Base-by-base conservation (phyloP, 768 basidiomycete genomes). In the Lactarius evosmus region DNA sequence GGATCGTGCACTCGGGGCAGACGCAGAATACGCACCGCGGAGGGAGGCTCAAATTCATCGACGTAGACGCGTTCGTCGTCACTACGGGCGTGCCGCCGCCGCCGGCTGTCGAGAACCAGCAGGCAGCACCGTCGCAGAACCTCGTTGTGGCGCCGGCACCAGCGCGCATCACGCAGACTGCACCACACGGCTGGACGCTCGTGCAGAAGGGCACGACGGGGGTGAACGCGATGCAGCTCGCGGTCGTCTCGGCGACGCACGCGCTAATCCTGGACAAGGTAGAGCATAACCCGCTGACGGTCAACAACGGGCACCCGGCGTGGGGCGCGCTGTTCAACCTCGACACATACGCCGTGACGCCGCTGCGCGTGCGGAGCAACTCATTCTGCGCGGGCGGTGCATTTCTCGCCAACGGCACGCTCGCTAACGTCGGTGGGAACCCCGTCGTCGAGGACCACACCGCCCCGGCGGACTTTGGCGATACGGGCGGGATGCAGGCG, bases 371-470 rank as follows among this genome's bases (percentile, higher is more conserved):
- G 74, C 77, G 83, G 69, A 91, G 91, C 5, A 92, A 93, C 71
- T 92, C 91, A 27, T 93, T 93, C 76, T 93, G 91, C 71, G 91
- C 91, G 9, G 88, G 91, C 34, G 91, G 91, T 12, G 80, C 85
- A 4, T 92, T 91, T 72, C 75, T 93, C 7, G 73, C 85, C 27
- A 91, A 93, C 63, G 91, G 91, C 4, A 88, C 89, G 1, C 71
- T 93, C 36, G 76, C 93, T 72, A 90, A 84, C 68, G 88, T 91
- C 14, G 91, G 91, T 60, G 91, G 91, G 2, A 92, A 93, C 71
- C 88, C 89, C 19, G 87, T 91, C 36, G 85, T 89, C 25, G 82
- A 81, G 54, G 78, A 77, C 59, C 77, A 79, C 30, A 90, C 89
- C 4, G 78, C 83, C 61, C 74, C 90, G 51, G 83, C 85, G 12